Base-by-base conservation (phyloP, 2,329 filamentous ascomycete genomes). In the Colletotrichum ledebouriae region DNA sequence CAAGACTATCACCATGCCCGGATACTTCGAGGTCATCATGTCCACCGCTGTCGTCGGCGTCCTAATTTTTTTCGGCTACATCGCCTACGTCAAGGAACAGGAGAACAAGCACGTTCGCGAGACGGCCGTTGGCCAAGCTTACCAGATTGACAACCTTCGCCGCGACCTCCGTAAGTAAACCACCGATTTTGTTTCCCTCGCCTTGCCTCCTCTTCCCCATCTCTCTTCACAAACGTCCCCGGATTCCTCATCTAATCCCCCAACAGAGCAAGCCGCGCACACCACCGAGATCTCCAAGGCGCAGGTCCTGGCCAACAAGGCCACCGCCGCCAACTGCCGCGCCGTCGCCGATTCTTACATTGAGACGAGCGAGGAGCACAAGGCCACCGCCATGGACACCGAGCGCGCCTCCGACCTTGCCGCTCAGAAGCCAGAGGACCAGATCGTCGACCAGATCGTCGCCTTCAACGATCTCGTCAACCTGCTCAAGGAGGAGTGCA, bases 391-490 rank as follows among this genome's bases (percentile, higher is more conserved):
- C 10, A 10, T 11, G 9, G 17, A 37, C 15, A 29, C 29, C 5
- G n/a, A 53, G 50, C 10, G 29, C 29, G 3, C 15, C 3, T 29
- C 50, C n/a, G 50, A 53, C 3, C 17, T 15, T 6, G 7, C 50
- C 29, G 25, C 50, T 15, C 13, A 29, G 22, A 29, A 37, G 15
- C 15, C 15, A n/a, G n/a, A 37, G 6, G 33, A 53, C 29, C 50
- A 33, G 13, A 29, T 20, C n/a, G 15, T n/a, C 29, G 33, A 39
- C 15, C 50, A 53, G 29, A 15, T 29, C 50, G 33, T 53, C 15
- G 50, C 50, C n/a, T 34, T 53, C 50, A 33, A 53, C 33, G 42
- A 46, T 9, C 29, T 53, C 6, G 15, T 33, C 29, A n/a, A 53
- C 13, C 22, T 37, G 6, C 29, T 53, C 33, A 53, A 53, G n/a